Evolutionary conservation across 1,139 yeast genomes (phyloP), one percentile per base, ranked within the genome.

Genomic region (Kodamaea anthophila): DNA sequence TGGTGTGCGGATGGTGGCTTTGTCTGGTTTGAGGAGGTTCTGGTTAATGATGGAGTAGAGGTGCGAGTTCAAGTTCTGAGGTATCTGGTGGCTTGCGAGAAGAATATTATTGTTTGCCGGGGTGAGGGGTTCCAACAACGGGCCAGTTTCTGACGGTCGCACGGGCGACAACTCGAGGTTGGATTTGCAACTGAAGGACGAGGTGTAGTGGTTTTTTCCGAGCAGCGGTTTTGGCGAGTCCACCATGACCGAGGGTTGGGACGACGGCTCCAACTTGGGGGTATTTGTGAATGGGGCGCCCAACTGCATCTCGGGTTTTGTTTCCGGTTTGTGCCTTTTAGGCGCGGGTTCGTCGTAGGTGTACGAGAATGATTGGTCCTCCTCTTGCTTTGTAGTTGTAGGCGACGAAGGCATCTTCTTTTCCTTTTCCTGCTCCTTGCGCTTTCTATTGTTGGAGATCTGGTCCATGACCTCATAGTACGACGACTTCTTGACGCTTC

Each of bases 151-250:
- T 43, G 62, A 59, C 6, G 70, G 63, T 36, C 73, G 62, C 21
- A 74, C 47, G 9, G 85, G 85, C 13, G 80, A 74, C 15, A 77
- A 51, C 44, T 77, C 84, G 41, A 77, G 66, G 45, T 73, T 77
- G 14, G 81, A 73, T 41, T 65, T 71, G 43, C 81, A 75, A 46
- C 80, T 75, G 49, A 77, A 77, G n/a, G 81, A 74, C 9, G 82
- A 75, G 14, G 71, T 63, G 40, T 61, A 65, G 34, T 65, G 49
- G 44, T 61, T 60, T 37, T 63, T 65, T n/a, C 65, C 65, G 23
- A 61, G 42, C 30, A 60, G 38, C 5, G 70, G 69, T 39, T 50
- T 48, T 3, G 70, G 70, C 15, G 69, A 60, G 14, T 58, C 66
- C 14, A 24, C 23, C 14, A 21, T 10, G 12, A 29, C 19, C 4